Evolutionary conservation across 768 basidiomycete genomes (phyloP), one percentile per base, ranked within the genome.

Genomic region (Nidula microcarpa): DNA sequence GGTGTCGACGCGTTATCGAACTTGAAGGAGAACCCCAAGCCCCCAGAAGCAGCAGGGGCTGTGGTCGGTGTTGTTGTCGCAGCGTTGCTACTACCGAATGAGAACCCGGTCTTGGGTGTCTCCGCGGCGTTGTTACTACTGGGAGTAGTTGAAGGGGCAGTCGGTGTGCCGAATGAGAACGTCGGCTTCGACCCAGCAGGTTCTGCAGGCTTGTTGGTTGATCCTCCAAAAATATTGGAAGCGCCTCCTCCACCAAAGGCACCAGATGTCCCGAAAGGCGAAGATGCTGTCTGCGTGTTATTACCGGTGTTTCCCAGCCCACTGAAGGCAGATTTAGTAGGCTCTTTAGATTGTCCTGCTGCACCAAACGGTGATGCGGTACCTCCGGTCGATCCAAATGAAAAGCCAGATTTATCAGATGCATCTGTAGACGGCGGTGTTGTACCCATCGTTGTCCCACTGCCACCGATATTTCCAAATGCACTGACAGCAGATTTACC

Each of bases 1-100:
- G 65, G 52, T 9, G 61, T 58, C 8, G 56, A 50, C 11, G 61
- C 23, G 37, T 57, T 55, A 41, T 54, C 57, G 16, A 61, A 62
- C 34, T 55, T 59, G 34, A 56, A 55, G n/a, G 54, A 33, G 35
- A 56, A 60, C 11, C 52, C 41, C 23, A 49, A 33, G 30, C 14
- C 45, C 11, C 45, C 45, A 17, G 45, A 17, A 3, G 56, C 48
- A 52, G 57, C 53, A 33, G 57, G 47, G 4, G 64, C 61, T 14
- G 58, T 65, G 23, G 65, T 62, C 34, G 65, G 59, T 10, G 55
- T 13, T 16, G 55, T 18, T 2, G 50, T 49, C n/a, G 1, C 11
- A 13, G 58, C 17, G 7, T 17, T 47, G 33, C 43, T 44, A 32
- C 55, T 55, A 65, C 23, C 23, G 23, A 23, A 23, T 23, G 23